phyloP scores from a whole-genome alignment of 2,329 filamentous ascomycete genomes.

The Clarireedia hainanense region DNA sequence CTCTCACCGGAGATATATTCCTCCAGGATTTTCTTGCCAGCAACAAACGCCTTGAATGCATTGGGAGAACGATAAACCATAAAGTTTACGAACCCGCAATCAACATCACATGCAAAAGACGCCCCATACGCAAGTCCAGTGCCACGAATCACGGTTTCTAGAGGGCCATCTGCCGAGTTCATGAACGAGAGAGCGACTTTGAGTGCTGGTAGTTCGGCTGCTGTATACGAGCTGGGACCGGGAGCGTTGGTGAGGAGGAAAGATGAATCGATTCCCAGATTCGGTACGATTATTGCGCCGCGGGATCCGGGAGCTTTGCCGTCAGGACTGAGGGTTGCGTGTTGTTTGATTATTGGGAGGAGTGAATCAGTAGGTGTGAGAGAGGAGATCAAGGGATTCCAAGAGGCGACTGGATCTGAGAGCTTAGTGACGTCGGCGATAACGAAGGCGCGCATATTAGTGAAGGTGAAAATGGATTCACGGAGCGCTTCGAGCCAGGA shows the following conservation, averaged over 20 bases:
- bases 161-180: conserved; percentile 84
- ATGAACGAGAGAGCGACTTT: conserved; percentile 87
- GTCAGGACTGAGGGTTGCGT: conserved; percentile 64
- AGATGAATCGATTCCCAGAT: conserved; percentile 88
- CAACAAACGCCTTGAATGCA: conserved; percentile 74
- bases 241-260: conserved; percentile 70
- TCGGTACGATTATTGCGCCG: conserved; percentile 72
- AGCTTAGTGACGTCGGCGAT: conserved; percentile 74
- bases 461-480: conserved; percentile 66
- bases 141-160: conserved; percentile 89
- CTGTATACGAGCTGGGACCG: conserved; percentile 66
- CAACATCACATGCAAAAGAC: conserved; percentile 67
- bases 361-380: conserved; percentile 43
- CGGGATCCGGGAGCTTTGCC: conserved; percentile 68
- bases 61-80: conserved; percentile 87
- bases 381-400: conserved; percentile 50
- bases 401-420: conserved; percentile 66
- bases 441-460: conserved; percentile 80
- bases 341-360: conserved; percentile 61
- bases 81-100: conserved; percentile 75
- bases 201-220: conserved; percentile 73
- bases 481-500: conserved; percentile 71
- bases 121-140: conserved; percentile 90
- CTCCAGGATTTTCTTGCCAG: conserved; percentile 65
- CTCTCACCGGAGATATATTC: conserved; percentile 65